A percentile compares a stretch with the other conserved stretches of the same genome.
These are phyloP conservation scores for Hypoxylon sp. DNA, from an alignment of 2,329 filamentous ascomycete genomes.

Conservation along the genomic window DNA sequence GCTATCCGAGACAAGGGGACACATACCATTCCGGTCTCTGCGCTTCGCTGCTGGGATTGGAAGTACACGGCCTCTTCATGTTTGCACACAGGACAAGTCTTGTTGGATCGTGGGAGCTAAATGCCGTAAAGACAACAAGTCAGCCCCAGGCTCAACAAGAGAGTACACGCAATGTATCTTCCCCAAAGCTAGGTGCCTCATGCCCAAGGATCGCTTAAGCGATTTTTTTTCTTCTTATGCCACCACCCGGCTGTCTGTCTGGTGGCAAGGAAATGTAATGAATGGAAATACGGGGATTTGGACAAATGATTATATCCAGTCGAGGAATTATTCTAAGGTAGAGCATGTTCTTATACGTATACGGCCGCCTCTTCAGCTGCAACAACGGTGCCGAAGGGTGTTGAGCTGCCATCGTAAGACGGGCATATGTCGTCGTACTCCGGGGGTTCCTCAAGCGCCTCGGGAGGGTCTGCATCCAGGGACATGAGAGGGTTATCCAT, in stretches of 20 bases:
- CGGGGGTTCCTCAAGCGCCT: constrained; percentile 49
- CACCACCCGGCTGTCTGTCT: constrained; percentile 36
- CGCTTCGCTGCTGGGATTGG: constrained; percentile 96
- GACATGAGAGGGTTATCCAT: constrained; percentile 38
- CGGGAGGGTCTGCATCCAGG: constrained; percentile 50
- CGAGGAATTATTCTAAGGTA: not conserved
- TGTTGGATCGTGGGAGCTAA: constrained; percentile 92
- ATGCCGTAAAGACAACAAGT: constrained; percentile 57
- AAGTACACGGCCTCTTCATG: constrained; percentile 97
- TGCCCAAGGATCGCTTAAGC: constrained; percentile 29
- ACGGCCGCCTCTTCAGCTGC: not conserved
- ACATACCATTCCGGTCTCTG: constrained; percentile 97
- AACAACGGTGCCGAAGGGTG: not conserved
- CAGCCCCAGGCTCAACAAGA: constrained; percentile 55
- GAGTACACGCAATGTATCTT: constrained; percentile 48
- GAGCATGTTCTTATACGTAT: not conserved
- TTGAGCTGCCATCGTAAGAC: constrained; percentile 20
- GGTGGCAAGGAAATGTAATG: not conserved
- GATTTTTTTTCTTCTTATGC: constrained; percentile 3
- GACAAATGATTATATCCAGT: not conserved
- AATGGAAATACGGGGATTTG: not conserved
- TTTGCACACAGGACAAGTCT: constrained; percentile 85
- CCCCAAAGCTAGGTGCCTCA: constrained; percentile 46
- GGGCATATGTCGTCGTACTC: constrained; percentile 41
- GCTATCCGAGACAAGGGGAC: not conserved